Conservation (phyloP, 164 flowering plant species). For the Tinospora cordifolia region DNA sequence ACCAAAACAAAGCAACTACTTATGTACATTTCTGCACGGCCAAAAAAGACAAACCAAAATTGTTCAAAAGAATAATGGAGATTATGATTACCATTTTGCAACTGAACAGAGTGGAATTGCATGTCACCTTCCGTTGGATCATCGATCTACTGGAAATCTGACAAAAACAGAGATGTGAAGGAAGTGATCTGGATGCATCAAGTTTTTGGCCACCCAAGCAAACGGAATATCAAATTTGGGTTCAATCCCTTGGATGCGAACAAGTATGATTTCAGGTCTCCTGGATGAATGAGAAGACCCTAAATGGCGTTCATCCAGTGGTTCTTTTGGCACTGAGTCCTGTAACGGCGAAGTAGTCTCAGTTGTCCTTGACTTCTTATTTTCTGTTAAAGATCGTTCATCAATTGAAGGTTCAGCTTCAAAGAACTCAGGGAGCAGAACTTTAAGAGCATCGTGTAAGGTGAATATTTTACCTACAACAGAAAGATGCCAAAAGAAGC, state of each 20-base stretch:
- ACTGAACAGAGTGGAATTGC: constrained; percentile 1
- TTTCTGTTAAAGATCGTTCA: constrained; percentile 24
- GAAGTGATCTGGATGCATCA: constrained; percentile 76
- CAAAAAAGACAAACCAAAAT: background rate
- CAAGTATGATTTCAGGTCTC: constrained; percentile 45
- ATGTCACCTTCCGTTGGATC: constrained; percentile 10
- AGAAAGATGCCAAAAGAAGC: background rate
- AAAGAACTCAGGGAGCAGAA: constrained; percentile 58
- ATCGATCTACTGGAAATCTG: constrained; percentile 26
- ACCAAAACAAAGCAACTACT: constrained; percentile 6
- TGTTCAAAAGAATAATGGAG: background rate
- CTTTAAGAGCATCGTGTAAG: constrained; percentile 56
- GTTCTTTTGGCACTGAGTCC: constrained; percentile 23
- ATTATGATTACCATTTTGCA: background rate
- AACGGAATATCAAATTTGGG: constrained; percentile 81
- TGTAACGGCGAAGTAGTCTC: constrained; percentile 6
- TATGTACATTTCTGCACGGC: constrained; percentile 23
- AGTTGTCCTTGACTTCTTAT: constrained; percentile 22
- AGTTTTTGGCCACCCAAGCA: constrained; percentile 79
- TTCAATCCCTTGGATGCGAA: constrained; percentile 91
- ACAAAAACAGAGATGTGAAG: constrained; percentile 76
- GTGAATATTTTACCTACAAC: constrained; percentile 67
- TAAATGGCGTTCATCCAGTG: constrained; percentile 4
- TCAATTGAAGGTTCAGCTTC: constrained; percentile 21
- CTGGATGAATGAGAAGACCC: constrained; percentile 13